These are phyloP conservation scores for Schrenkiella parvula DNA, from an alignment of 345 rosid genomes.

Conservation along the genomic window DNA sequence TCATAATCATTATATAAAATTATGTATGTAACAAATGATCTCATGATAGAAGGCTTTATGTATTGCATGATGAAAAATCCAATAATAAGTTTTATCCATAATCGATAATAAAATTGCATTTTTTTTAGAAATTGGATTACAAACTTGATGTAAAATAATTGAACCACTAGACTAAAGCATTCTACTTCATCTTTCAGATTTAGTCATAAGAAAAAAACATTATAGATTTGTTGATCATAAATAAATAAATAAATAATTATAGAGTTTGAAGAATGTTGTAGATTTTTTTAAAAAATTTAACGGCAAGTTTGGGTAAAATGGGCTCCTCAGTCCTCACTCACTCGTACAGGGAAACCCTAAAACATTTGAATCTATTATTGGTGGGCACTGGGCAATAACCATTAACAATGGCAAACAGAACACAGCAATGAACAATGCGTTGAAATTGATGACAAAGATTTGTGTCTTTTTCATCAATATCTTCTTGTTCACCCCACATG, in stretches of 20 bases:
- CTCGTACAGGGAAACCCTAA: conserved; percentile 11
- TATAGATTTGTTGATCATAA: too few species aligned
- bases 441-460: conserved; percentile 37
- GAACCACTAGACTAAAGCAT: neutral
- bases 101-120: neutral
- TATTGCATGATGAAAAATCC: neutral
- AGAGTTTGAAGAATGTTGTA: neutral
- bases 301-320: neutral
- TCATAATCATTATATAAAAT: neutral
- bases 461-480: conserved; percentile 41
- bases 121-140: neutral
- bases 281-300: neutral
- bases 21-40: neutral
- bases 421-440: conserved; percentile 34
- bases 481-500: conserved; percentile 29
- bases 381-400: conserved; percentile 35
- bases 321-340: conserved; percentile 16
- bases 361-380: conserved; percentile 26
- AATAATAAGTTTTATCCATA: neutral
- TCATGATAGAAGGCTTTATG: neutral
- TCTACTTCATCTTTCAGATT: neutral
- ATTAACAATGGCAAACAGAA: conserved; percentile 41
- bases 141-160: neutral
- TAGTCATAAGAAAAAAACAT: neutral
- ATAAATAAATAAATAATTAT: neutral